These are phyloP conservation scores for Phlebopus sp. DNA, from an alignment of 1,284 basidiomycete species.

Conservation along the genomic window DNA sequence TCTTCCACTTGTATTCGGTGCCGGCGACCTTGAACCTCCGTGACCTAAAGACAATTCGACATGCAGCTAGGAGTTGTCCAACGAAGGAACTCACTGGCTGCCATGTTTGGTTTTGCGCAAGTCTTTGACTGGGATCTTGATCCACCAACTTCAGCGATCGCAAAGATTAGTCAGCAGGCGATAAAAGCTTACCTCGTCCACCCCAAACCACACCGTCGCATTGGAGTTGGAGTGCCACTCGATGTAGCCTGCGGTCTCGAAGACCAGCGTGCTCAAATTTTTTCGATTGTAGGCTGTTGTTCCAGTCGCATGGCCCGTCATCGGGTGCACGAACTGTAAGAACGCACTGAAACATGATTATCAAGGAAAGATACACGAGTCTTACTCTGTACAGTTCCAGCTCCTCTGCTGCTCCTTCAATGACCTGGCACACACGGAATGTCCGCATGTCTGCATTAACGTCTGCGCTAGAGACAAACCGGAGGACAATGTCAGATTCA, in stretches of 20 bases:
- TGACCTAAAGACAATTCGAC: constrained; percentile 36
- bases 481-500: constrained; percentile 38
- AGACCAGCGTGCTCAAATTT: constrained; percentile 42
- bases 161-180: background rate
- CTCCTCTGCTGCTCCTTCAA: constrained; percentile 28
- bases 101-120: constrained; percentile 49
- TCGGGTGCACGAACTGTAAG: constrained; percentile 50
- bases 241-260: constrained; percentile 52
- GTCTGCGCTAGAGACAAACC: constrained; percentile 38
- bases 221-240: constrained; percentile 48
- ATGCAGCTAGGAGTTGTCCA: background rate
- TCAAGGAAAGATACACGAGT: background rate
- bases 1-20: constrained; percentile 60
- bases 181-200: constrained; percentile 39
- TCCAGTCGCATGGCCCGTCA: constrained; percentile 42
- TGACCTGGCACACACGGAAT: constrained; percentile 40
- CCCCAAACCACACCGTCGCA: constrained; percentile 48
- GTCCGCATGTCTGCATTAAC: constrained; percentile 42
- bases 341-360: background rate
- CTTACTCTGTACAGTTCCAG: constrained; percentile 49
- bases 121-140: constrained; percentile 45
- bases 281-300: constrained; percentile 50
- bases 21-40: constrained; percentile 52
- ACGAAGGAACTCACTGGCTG: constrained; percentile 43
- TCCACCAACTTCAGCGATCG: background rate